Conservation (phyloP, 1,139 yeast genomes). For the Candida pseudoviswanathii region DNA sequence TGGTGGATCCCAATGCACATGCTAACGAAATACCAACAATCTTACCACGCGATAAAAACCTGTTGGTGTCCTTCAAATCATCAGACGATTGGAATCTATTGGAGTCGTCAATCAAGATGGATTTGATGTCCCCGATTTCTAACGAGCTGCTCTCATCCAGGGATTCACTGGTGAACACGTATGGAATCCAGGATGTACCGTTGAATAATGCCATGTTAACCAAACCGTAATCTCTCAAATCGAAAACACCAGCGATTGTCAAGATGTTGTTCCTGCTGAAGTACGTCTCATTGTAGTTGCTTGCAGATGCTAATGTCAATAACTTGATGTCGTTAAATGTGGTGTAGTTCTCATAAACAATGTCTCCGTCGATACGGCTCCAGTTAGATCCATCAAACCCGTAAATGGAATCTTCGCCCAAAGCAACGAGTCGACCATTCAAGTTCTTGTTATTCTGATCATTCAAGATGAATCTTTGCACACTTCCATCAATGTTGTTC, state of each 20-base stretch:
- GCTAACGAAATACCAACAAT: conserved; percentile 89
- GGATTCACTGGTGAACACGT: conserved; percentile 36
- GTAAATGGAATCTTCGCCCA: conserved; percentile 52
- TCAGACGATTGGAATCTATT: conserved; percentile 41
- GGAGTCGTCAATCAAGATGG: conserved; percentile 40
- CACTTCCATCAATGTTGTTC: conserved; percentile 35
- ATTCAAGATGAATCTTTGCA: conserved; percentile 50
- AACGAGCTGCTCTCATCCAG: conserved; percentile 9
- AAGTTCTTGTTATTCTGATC: conserved; percentile 48
- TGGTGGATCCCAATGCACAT: conserved; percentile 79
- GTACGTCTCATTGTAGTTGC: conserved; percentile 29
- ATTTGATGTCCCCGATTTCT: conserved; percentile 33
- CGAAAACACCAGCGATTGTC: conserved; percentile 64
- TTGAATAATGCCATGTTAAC: conserved; percentile 71
- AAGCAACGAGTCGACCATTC: conserved; percentile 53
- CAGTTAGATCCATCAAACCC: conserved; percentile 55
- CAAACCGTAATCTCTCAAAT: conserved; percentile 54
- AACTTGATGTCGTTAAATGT: conserved; percentile 44
- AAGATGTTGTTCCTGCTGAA: conserved; percentile 51
- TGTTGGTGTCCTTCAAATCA: conserved; percentile 26
- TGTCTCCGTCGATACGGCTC: conserved; percentile 40
- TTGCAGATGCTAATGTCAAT: conserved; percentile 34
- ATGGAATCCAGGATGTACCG: conserved; percentile 75
- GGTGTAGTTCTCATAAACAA: conserved; percentile 28
- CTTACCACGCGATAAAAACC: conserved; percentile 56